These are phyloP conservation scores for Lolium multiflorum DNA, from an alignment of 176 grass and related monocot species.

Conservation along the genomic window DNA sequence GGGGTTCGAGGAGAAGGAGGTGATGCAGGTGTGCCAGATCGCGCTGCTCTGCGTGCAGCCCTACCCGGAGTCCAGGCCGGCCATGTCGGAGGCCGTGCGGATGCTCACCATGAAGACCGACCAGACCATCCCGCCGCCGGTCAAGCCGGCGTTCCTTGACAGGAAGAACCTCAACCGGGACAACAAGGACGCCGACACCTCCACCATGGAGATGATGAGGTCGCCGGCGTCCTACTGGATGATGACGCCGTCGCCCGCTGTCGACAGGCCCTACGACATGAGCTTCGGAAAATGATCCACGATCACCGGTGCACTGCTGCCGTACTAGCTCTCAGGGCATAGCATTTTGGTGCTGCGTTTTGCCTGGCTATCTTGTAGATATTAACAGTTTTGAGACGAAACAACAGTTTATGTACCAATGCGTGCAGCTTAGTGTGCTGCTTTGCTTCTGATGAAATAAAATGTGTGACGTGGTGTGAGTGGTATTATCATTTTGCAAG, in stretches of 20 bases:
- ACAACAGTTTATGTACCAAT: neutral
- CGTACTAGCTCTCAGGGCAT: neutral
- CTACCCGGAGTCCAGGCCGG: conserved; percentile 44
- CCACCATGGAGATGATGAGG: conserved; percentile 37
- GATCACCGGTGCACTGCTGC: neutral
- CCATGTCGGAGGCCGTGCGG: conserved; percentile 58
- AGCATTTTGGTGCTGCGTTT: neutral
- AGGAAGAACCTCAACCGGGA: conserved; percentile 48
- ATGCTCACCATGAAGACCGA: conserved; percentile 58
- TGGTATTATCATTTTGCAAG: neutral
- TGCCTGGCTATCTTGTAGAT: neutral
- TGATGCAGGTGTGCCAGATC: conserved; percentile 55
- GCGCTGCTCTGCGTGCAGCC: conserved; percentile 63
- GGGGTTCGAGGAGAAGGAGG: conserved; percentile 40
- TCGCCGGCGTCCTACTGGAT: conserved; percentile 54
- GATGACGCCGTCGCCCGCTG: conserved; percentile 50
- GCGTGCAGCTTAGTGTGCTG: neutral
- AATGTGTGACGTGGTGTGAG: neutral
- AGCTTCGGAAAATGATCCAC: conserved; percentile 9
- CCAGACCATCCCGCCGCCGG: conserved; percentile 42
- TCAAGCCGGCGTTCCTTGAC: conserved; percentile 58
- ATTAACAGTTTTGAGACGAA: neutral
- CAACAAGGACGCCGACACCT: conserved; percentile 46
- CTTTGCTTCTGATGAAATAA: conserved; percentile 5
- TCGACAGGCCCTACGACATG: conserved; percentile 59